Base-by-base conservation (phyloP, 805 yeast species). In the Limtongia smithiae region DNA sequence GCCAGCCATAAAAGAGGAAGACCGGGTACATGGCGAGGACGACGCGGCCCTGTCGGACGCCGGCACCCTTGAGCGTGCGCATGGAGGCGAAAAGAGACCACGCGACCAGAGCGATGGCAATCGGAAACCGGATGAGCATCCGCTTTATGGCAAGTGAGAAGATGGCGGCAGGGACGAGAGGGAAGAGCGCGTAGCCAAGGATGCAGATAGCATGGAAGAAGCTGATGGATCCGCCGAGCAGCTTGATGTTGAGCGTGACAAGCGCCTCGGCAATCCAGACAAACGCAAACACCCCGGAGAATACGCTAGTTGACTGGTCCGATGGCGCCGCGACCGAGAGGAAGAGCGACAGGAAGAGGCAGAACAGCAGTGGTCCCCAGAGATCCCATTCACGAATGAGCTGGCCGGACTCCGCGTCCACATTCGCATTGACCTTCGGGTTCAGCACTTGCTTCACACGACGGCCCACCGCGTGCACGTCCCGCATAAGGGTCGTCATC, bases 11-110 rank as follows among this genome's bases (percentile, higher is more conserved):
- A 63, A 82, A 75, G 54, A 83, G 69, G 2, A 76, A 82, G 24
- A 83, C 79, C 0, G 89, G 89, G 57, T 79, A 82, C 8, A 79
- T 71, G 0, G 88, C 87, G 51, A 82, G 65, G 27, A 80, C 68
- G 8, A 80, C 75, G 50, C 86, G 68, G 3, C 82, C 79, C 2
- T 82, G 81, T 15, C 77, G 67, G 1, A 82, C 86, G 1, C 88
- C 88, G 22, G 82, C 77, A 37, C 67, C 70, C 59, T 78, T 77
- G 49, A 82, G 71, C 40, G 83, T 80, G 62, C 80, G 71, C 18
- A 75, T 71, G 4, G 84, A 84, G 5, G 85, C 79, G 63, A 77
- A 81, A 2, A 79, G 67, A 32, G 85, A 78, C 89, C 89, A 82
- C 2, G 73, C 65, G 20, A 77, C 75, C 50, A 80, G 68, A 3